These are phyloP conservation scores for Gliomastix tumulicola DNA, from an alignment of 2,329 filamentous ascomycete genomes.

Conservation along the genomic window DNA sequence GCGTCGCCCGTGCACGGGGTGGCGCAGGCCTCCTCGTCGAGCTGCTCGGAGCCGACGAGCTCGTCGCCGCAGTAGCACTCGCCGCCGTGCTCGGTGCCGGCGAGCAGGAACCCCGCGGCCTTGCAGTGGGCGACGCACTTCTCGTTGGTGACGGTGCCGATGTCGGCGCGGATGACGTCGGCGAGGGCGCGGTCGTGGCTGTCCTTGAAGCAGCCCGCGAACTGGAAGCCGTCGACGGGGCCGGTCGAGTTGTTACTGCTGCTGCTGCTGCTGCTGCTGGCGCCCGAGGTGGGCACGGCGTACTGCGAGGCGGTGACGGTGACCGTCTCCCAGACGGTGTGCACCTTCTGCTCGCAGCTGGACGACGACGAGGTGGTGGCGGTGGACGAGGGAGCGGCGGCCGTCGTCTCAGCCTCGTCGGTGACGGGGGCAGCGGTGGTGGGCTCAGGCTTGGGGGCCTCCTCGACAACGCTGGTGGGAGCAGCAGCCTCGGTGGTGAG, in stretches of 20 bases:
- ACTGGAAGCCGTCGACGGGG: slow-evolving; percentile 21
- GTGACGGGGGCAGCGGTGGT: background rate
- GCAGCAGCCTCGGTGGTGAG: too few relatives aligned
- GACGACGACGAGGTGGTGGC: slow-evolving; percentile 3
- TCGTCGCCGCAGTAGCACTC: slow-evolving; percentile 13
- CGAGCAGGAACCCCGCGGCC: slow-evolving; percentile 6
- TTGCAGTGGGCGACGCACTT: slow-evolving; percentile 8
- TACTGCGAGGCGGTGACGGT: slow-evolving; percentile 26
- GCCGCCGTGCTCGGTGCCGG: slow-evolving; percentile 10
- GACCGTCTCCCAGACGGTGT: slow-evolving; percentile 37
- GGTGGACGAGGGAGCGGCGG: background rate
- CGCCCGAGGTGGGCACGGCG: background rate
- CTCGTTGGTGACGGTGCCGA: slow-evolving; percentile 25
- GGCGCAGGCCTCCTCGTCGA: slow-evolving; percentile 6
- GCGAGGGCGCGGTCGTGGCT: slow-evolving; percentile 35
- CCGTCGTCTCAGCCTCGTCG: background rate
- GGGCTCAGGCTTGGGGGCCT: background rate
- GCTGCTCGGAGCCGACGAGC: slow-evolving; percentile 5
- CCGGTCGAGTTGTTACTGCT: too few relatives aligned
- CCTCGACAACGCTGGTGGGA: slow-evolving; percentile 4
- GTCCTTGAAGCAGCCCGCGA: slow-evolving; percentile 37
- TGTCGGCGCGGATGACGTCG: slow-evolving; percentile 28
- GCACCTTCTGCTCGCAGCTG: slow-evolving; percentile 16
- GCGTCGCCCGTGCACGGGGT: slow-evolving; percentile 38
- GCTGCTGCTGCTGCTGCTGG: too few relatives aligned